Conservation (phyloP, 345 rosid species). For the Litchi chinensis region DNA sequence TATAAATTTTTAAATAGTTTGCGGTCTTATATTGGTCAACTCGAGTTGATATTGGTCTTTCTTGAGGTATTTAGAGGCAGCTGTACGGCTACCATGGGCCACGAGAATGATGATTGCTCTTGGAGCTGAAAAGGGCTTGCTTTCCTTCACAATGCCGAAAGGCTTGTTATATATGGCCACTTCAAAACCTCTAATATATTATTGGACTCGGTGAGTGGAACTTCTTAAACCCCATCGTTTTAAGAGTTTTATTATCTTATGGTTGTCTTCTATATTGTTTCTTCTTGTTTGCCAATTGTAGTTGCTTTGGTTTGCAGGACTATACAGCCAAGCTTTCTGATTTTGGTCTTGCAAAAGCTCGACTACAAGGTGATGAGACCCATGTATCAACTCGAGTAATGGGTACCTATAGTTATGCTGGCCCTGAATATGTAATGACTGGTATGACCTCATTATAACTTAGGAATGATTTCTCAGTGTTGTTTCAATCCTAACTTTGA, state of each 20-base stretch:
- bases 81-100: slow-evolving; percentile 79
- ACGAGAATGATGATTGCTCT: slow-evolving; percentile 97
- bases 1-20: slow-evolving; percentile 1
- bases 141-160: slow-evolving; percentile 94
- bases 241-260: not conserved
- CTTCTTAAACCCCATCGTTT: slow-evolving; percentile 2
- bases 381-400: slow-evolving; percentile 95
- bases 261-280: slow-evolving; percentile 2
- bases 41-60: slow-evolving; percentile 31
- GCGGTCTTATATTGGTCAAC: slow-evolving; percentile 15
- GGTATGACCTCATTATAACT: slow-evolving; percentile 49
- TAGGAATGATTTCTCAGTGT: not conserved
- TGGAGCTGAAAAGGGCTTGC: slow-evolving; percentile 98
- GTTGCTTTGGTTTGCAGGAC: slow-evolving; percentile 57
- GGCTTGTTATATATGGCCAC: slow-evolving; percentile 93
- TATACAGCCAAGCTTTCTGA: slow-evolving; percentile 95
- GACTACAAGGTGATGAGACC: slow-evolving; percentile 96
- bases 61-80: slow-evolving; percentile 60
- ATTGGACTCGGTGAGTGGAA: slow-evolving; percentile 76
- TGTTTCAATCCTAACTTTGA: not conserved
- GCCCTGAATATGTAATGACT: slow-evolving; percentile 96
- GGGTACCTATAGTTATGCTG: slow-evolving; percentile 99
- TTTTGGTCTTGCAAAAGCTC: slow-evolving; percentile 98
- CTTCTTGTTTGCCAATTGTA: slow-evolving; percentile 14
- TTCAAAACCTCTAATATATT: slow-evolving; percentile 96